Conservation (phyloP, 78 protist species). For the Dictyostelium citrinum region DNA sequence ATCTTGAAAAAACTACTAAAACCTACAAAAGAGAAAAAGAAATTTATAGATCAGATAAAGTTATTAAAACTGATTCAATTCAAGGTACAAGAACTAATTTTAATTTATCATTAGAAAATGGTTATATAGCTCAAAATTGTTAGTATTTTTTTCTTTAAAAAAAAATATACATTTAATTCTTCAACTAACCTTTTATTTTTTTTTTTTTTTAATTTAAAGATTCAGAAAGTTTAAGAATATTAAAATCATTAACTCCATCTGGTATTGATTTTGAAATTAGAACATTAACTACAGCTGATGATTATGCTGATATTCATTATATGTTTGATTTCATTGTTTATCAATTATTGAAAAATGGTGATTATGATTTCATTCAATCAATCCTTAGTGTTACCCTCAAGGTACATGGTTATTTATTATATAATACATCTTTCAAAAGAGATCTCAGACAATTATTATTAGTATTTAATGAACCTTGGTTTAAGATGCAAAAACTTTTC, state of each 20-base stretch:
- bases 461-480: neutral
- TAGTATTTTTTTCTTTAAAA: neutral
- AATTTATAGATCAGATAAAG: slow-evolving; percentile 7
- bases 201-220: neutral
- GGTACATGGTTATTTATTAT: slow-evolving; percentile 57
- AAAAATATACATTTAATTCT: neutral
- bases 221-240: slow-evolving; percentile 9
- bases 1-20: neutral
- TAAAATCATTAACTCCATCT: slow-evolving; percentile 56
- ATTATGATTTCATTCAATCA: slow-evolving; percentile 54
- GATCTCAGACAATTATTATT: slow-evolving; percentile 8
- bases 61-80: neutral
- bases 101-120: slow-evolving; percentile 3
- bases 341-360: neutral
- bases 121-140: neutral
- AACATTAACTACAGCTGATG: slow-evolving; percentile 9
- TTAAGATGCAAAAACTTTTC: slow-evolving; percentile 25
- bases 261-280: slow-evolving; percentile 82
- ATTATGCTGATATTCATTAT: slow-evolving; percentile 31
- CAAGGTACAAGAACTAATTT: slow-evolving; percentile 28
- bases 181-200: neutral
- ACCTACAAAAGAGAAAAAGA: neutral
- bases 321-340: slow-evolving; percentile 34
- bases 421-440: neutral
- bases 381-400: neutral